Evolutionary conservation across 441 rosid genomes (phyloP).

Genomic region (Pelargonium fulgidum): DNA sequence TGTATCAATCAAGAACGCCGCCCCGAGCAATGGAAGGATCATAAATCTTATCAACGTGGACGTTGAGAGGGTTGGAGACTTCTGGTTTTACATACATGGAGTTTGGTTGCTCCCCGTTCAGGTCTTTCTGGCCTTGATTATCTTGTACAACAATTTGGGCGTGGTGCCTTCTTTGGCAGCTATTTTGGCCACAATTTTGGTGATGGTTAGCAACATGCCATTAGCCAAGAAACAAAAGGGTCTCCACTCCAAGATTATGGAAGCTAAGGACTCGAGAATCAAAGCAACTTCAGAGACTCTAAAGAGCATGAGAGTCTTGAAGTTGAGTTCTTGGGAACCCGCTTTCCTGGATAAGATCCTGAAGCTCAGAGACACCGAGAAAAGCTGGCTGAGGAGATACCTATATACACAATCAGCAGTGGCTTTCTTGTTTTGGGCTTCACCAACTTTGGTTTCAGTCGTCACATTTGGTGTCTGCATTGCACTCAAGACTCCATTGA

Average conservation of each 20-base stretch:
- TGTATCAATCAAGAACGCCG: slow-evolving; percentile 33
- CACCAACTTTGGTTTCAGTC: slow-evolving; percentile 51
- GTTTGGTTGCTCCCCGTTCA: slow-evolving; percentile 71
- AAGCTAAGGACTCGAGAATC: slow-evolving; percentile 60
- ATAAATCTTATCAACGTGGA: slow-evolving; percentile 59
- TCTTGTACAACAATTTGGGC: slow-evolving; percentile 53
- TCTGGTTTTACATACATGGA: slow-evolving; percentile 52
- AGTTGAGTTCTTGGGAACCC: slow-evolving; percentile 60
- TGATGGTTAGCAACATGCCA: slow-evolving; percentile 64
- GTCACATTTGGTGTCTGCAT: slow-evolving; percentile 51
- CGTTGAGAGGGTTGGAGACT: slow-evolving; percentile 63
- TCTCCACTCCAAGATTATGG: slow-evolving; percentile 56
- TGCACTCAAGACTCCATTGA: slow-evolving; percentile 33
- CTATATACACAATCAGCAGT: slow-evolving; percentile 49
- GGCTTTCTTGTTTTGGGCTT: slow-evolving; percentile 58
- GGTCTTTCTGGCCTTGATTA: slow-evolving; percentile 45
- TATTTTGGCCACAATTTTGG: slow-evolving; percentile 40
- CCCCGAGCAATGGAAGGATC: slow-evolving; percentile 42
- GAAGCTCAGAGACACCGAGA: slow-evolving; percentile 47
- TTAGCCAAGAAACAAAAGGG: slow-evolving; percentile 48
- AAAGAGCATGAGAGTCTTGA: slow-evolving; percentile 66
- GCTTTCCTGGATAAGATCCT: slow-evolving; percentile 45
- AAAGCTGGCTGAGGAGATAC: slow-evolving; percentile 41
- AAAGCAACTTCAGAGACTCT: slow-evolving; percentile 65
- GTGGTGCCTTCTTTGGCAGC: slow-evolving; percentile 53